Percentiles rank a stretch among this genome's conserved stretches.
These are phyloP conservation scores for Starmerella sirachaensis DNA, from an alignment of 805 yeast genomes.

Conservation along the genomic window DNA sequence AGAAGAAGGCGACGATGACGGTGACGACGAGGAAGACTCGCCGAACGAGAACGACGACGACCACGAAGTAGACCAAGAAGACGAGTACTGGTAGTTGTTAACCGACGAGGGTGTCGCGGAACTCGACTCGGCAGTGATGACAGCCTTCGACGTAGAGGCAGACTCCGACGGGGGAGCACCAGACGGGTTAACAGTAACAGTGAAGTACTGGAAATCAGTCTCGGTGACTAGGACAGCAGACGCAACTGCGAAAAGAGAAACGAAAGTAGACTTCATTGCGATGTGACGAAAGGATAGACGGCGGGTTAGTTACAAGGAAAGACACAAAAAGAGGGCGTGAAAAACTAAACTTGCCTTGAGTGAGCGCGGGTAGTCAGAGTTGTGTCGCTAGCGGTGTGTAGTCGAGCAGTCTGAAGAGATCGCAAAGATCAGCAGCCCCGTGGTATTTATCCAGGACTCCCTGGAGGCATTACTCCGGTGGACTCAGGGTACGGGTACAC, in stretches of 20 bases:
- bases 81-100: not conserved
- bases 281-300: not conserved
- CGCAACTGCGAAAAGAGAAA: constrained; percentile 15
- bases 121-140: not conserved
- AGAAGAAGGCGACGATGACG: constrained; percentile 20
- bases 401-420: too few relatives aligned
- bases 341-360: too few relatives aligned
- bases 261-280: constrained; percentile 5
- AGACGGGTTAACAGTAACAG: constrained; percentile 17
- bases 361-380: too few relatives aligned
- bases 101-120: not conserved
- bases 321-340: too few relatives aligned
- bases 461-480: too few relatives aligned
- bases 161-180: not conserved
- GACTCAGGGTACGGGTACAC: too few relatives aligned
- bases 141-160: not conserved
- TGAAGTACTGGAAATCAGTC: constrained; percentile 19
- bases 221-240: constrained; percentile 20
- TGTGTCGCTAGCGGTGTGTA: too few relatives aligned
- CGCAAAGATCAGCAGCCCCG: too few relatives aligned
- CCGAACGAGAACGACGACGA: constrained; percentile 16
- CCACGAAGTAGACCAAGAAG: not conserved
- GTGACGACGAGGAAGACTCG: constrained; percentile 16
- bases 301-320: too few relatives aligned
- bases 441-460: too few relatives aligned